phyloP scores from a whole-genome alignment of 2,329 filamentous ascomycete species.

The Byssothecium circinans region DNA sequence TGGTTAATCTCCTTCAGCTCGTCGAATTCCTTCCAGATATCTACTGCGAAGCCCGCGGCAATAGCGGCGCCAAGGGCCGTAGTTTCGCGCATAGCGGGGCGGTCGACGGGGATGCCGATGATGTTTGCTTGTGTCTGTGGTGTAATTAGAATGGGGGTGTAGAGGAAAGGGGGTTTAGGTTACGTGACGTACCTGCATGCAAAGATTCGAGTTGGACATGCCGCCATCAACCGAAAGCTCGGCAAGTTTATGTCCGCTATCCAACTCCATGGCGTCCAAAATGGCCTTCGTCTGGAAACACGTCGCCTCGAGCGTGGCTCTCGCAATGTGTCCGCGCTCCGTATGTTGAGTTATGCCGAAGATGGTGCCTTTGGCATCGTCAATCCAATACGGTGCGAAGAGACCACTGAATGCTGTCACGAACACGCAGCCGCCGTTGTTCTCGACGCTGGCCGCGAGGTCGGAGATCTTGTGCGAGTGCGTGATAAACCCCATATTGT shows the following conservation, averaged over 20 bases:
- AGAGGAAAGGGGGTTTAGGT: not conserved
- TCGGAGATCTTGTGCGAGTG: slow-evolving; percentile 65
- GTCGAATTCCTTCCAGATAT: slow-evolving; percentile 74
- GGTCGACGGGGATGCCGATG: slow-evolving; percentile 78
- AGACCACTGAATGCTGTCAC: slow-evolving; percentile 90
- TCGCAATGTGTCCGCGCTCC: slow-evolving; percentile 80
- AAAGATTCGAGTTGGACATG: slow-evolving; percentile 84
- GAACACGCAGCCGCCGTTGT: slow-evolving; percentile 82
- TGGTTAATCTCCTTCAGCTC: slow-evolving; percentile 75
- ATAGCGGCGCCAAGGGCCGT: slow-evolving; percentile 87
- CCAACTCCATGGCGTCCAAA: slow-evolving; percentile 85
- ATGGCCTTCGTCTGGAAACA: slow-evolving; percentile 94
- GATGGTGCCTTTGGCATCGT: slow-evolving; percentile 82
- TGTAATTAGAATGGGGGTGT: slow-evolving; percentile 3
- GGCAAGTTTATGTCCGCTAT: slow-evolving; percentile 74
- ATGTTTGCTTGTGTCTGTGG: slow-evolving; percentile 78
- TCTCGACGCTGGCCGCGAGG: slow-evolving; percentile 64
- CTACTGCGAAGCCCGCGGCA: slow-evolving; percentile 81
- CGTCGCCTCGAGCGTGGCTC: slow-evolving; percentile 85
- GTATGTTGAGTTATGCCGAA: slow-evolving; percentile 88
- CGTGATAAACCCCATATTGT: slow-evolving; percentile 65
- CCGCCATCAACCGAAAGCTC: slow-evolving; percentile 84
- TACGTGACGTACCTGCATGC: slow-evolving; percentile 65
- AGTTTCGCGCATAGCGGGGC: slow-evolving; percentile 86
- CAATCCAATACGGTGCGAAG: slow-evolving; percentile 93